A percentile compares a stretch with the other conserved stretches of the same genome.
These are phyloP conservation scores for Sclerotinia sclerotiorum DNA, from an alignment of 2,329 filamentous ascomycete genomes.

Conservation along the genomic window DNA sequence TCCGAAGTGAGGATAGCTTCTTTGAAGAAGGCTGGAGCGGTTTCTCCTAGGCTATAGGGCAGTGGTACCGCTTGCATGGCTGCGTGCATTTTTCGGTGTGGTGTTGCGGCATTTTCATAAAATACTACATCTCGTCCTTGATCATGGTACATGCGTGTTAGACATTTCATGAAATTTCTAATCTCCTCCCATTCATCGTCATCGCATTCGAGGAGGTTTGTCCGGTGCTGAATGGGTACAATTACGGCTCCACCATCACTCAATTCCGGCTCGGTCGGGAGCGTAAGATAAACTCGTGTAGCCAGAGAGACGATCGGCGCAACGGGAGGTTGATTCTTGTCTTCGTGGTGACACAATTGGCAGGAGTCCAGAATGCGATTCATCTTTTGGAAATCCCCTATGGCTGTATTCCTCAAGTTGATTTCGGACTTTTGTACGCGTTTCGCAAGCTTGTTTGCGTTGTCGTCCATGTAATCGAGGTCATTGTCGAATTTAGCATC, in stretches of 20 bases:
- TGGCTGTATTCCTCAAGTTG: constrained; percentile 82
- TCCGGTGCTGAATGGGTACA: constrained; percentile 81
- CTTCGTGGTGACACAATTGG: constrained; percentile 89
- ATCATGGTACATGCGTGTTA: constrained; percentile 91
- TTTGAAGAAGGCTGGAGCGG: constrained; percentile 88
- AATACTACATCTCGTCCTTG: constrained; percentile 92
- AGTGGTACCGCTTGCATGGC: constrained; percentile 84
- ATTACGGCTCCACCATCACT: constrained; percentile 82
- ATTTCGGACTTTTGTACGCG: constrained; percentile 85
- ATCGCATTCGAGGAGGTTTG: constrained; percentile 93
- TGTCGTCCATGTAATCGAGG: constrained; percentile 97
- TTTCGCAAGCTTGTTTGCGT: constrained; percentile 83
- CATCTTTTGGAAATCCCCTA: constrained; percentile 86
- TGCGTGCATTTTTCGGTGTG: constrained; percentile 76
- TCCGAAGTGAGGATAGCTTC: constrained; percentile 88
- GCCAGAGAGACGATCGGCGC: constrained; percentile 85
- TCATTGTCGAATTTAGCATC: constrained; percentile 88
- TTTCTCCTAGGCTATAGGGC: constrained; percentile 87
- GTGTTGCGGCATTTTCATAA: constrained; percentile 92
- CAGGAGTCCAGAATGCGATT: constrained; percentile 83
- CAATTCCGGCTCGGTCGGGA: constrained; percentile 87
- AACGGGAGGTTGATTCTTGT: constrained; percentile 69
- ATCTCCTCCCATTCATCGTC: constrained; percentile 99
- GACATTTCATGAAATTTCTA: constrained; percentile 96
- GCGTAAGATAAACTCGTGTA: constrained; percentile 82